Base-by-base conservation (phyloP, 2,329 filamentous ascomycete genomes). In the Orbilia ellipsospora region DNA sequence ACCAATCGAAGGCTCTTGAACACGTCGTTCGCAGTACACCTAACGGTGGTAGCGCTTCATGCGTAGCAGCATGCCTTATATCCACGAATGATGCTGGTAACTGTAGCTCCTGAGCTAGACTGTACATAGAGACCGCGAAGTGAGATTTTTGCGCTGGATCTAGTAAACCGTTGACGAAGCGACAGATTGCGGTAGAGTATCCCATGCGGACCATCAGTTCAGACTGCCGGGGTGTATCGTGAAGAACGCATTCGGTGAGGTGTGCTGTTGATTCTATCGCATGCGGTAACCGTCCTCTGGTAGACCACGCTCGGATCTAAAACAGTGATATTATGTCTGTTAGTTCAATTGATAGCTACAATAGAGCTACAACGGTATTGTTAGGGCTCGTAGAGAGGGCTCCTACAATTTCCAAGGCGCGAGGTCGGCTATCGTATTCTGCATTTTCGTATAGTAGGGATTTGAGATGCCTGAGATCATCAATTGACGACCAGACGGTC, bases 1-100 rank as follows among this genome's bases (percentile, higher is more conserved):
- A 89, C 94, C 94, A 97, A 52, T 85, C 85, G 77, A 97, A 84
- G 0, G 91, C 92, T 79, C 90, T 88, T 77, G 85, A 83, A 0
- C 90, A 88, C 0, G 91, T 91, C 42, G 86, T 86, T 62, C 92
- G 88, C 77, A 97, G 84, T 77, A 92, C 89, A 10, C 87, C 85
- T 63, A 97, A 84, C 0, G 90, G 89, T 0, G 94, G 94, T 68
- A 97, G 84, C 81, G 93, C 91, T 82, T 96, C 92, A 82, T 98
- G 94, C 48, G 93, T 96, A 51, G 92, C 92, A 83, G 96, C 92
- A 82, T 97, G 94, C 54, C 94, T 88, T 72, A 96, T 85, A 84
- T 96, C 93, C 64, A 97, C 93, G 82, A 97, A 96, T 0, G 90
- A 90, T 0, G 90, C 88, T 0, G 91, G 90, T 69, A 93, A 83